Evolutionary conservation across 1,284 basidiomycete species (phyloP), one percentile per base, ranked within the genome.

Genomic region (Trametes versicolor): DNA sequence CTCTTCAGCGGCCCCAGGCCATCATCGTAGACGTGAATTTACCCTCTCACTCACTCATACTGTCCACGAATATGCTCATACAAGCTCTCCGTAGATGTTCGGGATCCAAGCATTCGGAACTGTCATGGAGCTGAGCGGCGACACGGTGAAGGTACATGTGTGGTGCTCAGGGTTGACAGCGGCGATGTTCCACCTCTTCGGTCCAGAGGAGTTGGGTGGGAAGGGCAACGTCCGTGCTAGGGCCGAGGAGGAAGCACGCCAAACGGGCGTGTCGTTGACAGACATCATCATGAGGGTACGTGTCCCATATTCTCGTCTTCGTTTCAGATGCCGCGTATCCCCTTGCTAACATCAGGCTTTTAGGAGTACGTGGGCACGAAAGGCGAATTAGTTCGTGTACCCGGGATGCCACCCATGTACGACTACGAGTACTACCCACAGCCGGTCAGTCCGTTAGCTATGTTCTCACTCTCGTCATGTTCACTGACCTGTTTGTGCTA

Each of bases 401-500:
- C 71, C 0, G 71, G 71, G 7, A 58, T 73, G 32, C 66, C 68
- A 10, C 65, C 70, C 0, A 71, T 73, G 67, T 72, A 72, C 60
- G 69, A 73, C 36, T 54, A 71, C 29, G 73, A 73, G 58, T 36
- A 62, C n/a, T 39, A 61, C 32, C 71, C 72, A 13, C 72, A 75
- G 51, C 60, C 63, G 3, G 71, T 73, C 43, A 54, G 71, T 12
- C 57, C 12, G 0, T 41, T 10, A 27, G 15, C 49, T 21, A n/a
- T 21, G 15, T 17, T 19, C 12, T 17, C 29, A 34, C 23, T 5
- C 6, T 45, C n/a, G 12, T 25, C 9, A 7, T 13, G 2, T 2
- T 6, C 36, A n/a, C 17, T 43, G 37, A 17, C 7, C 29, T 49
- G 21, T 23, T 17, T 36, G 8, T 36, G 34, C 45, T 23, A 62